Percentiles rank a stretch among this genome's conserved stretches.
These are phyloP conservation scores for Penicillium soppii DNA, from an alignment of 495 filamentous ascomycete genomes.

Conservation along the genomic window DNA sequence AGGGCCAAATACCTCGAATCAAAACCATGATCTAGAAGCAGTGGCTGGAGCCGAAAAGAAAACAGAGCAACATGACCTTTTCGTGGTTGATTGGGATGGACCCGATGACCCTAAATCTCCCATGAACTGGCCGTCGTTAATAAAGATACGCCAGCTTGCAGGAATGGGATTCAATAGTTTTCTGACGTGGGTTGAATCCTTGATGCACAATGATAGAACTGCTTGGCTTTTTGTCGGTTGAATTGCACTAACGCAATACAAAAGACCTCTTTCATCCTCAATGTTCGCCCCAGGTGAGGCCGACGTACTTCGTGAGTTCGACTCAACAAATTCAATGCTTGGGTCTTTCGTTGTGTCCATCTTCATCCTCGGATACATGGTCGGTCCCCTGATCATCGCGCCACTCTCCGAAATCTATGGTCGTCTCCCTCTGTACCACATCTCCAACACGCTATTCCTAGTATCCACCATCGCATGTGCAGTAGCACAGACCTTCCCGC, in stretches of 20 bases:
- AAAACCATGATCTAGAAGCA: no score
- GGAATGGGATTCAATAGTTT: no score
- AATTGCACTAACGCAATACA: no score
- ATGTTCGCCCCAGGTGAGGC: not conserved
- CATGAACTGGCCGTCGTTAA: not conserved
- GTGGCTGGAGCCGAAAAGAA: no score
- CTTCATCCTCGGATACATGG: not conserved
- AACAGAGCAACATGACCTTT: no score
- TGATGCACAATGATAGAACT: no score
- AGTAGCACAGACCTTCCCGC: not conserved
- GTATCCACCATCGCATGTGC: not conserved
- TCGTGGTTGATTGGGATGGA: not conserved
- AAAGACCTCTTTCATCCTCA: no score
- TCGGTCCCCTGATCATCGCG: not conserved
- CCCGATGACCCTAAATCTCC: not conserved
- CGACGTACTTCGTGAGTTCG: not conserved
- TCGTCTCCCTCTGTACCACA: not conserved
- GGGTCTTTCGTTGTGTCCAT: not conserved
- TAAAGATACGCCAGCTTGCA: no score
- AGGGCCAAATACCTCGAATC: no score
- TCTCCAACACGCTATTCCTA: not conserved
- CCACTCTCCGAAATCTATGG: not conserved
- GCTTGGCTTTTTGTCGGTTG: no score
- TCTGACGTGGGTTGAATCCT: no score
- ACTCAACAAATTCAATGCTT: not conserved